Base-by-base conservation (phyloP, 2,329 filamentous ascomycete genomes). In the Alternaria sp. region DNA sequence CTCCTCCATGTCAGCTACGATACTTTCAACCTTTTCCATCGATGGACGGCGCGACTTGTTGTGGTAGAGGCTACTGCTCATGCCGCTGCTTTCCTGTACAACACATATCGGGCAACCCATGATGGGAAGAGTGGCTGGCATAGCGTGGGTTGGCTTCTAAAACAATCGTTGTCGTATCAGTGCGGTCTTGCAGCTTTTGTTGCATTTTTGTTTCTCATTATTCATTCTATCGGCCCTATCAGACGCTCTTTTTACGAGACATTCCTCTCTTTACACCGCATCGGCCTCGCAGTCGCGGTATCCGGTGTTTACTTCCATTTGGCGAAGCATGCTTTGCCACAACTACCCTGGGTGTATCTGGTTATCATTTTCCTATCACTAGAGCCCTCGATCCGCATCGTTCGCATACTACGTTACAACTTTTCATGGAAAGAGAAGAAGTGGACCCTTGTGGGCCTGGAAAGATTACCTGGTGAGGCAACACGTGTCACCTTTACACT, bases 231-330 rank as follows among this genome's bases (percentile, higher is more conserved):
- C 38, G 91, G 89, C 51, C 84, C 89, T 53, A 78, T 92, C 14
- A 85, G 91, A 57, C 90, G 92, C 72, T 90, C 90, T n/a, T 92
- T 89, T 70, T 93, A 93, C 77, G 91, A 93, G 77, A 86, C 83
- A 1, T 93, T 93, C 82, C 88, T 93, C 74, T 80, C 89, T 44
- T 68, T 90, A 28, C 91, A 93, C 78, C 90, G 92, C 52, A 70
- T 83, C 2, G 82, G 88, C 16, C 88, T 87, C 18, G 81, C 85
- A n/a, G 73, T 86, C 7, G 80, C 85, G 9, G 77, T 91, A 56
- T 81, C 85, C 32, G 88, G 86, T 9, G 76, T 91, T 12, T 93
- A 87, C 83, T 87, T 88, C 68, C 91, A 87, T 56, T 74, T 89
- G 41, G 80, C 82, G 57, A 70, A 82, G 8, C 80, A 88, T 30